phyloP scores from a whole-genome alignment of 345 rosid genomes.

The Eucalyptus albens region DNA sequence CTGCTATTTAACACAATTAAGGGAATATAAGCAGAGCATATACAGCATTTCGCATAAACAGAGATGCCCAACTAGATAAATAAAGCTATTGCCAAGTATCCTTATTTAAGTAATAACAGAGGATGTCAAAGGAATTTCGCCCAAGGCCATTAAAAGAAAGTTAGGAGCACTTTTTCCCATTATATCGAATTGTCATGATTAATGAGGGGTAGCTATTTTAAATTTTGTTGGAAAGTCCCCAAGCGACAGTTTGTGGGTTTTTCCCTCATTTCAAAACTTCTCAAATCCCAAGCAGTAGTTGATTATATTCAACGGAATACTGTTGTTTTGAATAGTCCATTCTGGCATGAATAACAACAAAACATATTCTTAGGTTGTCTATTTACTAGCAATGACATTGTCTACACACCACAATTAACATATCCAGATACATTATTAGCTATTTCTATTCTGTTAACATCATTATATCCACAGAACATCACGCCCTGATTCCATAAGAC shows the following conservation, averaged over 20 bases:
- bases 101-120: background rate
- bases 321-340: background rate
- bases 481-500: background rate
- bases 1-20: background rate
- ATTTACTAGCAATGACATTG: background rate
- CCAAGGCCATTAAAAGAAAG: background rate
- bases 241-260: background rate
- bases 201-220: background rate
- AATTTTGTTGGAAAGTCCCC: background rate
- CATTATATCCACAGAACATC: background rate
- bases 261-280: background rate
- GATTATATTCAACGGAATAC: background rate
- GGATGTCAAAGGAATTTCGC: background rate
- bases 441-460: background rate
- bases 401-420: background rate
- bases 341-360: background rate
- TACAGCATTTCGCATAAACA: background rate
- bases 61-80: background rate
- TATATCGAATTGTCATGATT: background rate
- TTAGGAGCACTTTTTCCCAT: background rate
- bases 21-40: background rate
- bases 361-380: background rate
- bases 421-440: background rate
- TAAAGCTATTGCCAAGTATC: background rate
- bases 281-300: background rate